Base-by-base conservation (phyloP, 768 basidiomycete genomes). In the Ramaria sp. region DNA sequence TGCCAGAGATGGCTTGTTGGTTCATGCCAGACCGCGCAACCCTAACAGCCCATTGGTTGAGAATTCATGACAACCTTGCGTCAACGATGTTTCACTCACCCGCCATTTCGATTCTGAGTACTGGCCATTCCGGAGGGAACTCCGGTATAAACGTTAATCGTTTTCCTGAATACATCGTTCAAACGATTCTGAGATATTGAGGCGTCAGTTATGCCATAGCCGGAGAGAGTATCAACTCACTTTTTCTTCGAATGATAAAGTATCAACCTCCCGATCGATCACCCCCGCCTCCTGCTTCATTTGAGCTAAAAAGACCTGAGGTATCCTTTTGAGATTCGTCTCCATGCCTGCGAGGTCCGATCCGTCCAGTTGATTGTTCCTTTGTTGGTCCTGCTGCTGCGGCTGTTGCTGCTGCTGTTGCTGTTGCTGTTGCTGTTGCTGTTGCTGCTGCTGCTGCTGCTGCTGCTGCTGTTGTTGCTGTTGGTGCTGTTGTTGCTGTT, bases 191-290 rank as follows among this genome's bases (percentile, higher is more conserved):
- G 49, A 48, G 13, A 43, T 5, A 55, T 47, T 20, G 22, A 46
- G 31, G 19, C 33, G 12, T n/a, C 22, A 57, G 22, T 13, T 6
- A 1, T 13, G 24, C 17, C 13, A 37, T 13, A 31, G 19, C 24
- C 13, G 6, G 42, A 10, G 11, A 45, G 17, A 7, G 12, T 1
- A 33, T 1, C 27, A 22, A 57, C 69, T 43, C 60, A 85, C 86
- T 78, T 86, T 88, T n/a, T 88, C 86, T 0, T 71, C 68, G n/a
- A 64, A 31, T 37, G 72, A 75, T 60, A 84, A 64, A 15, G 68
- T 60, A 2, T 58, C 61, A 0, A 73, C 37, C 12, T 82, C 79
- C 66, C 78, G 83, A 24, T 78, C 77, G 1, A 53, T 64, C 1
- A 77, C 13, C 7, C 75, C 75, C 27, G 75, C 43, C 15, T 81